Percentiles rank a stretch among this genome's conserved stretches.
These are phyloP conservation scores for Blastobotrys peoriensis DNA, from an alignment of 805 yeast genomes.

Conservation along the genomic window DNA sequence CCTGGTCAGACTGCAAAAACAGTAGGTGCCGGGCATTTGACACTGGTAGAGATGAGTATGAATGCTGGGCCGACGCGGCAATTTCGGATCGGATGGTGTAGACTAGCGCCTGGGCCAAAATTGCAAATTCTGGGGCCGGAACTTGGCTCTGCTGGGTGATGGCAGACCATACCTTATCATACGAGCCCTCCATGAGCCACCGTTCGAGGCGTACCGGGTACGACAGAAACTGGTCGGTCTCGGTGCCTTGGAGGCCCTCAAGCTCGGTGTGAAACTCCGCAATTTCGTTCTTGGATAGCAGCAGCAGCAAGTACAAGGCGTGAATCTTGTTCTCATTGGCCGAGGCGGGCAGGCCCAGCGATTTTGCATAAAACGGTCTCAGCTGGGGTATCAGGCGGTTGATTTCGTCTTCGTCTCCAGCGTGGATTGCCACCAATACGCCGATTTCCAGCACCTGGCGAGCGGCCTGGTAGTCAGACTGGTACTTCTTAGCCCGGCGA, in stretches of 20 bases:
- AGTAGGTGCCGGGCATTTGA: constrained; percentile 77
- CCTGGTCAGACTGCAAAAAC: constrained; percentile 57
- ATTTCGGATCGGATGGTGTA: constrained; percentile 81
- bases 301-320: constrained; percentile 67
- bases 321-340: constrained; percentile 65
- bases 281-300: constrained; percentile 76
- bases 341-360: constrained; percentile 38
- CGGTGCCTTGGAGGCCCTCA: constrained; percentile 61
- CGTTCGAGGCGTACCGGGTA: constrained; percentile 88
- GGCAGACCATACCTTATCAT: constrained; percentile 82
- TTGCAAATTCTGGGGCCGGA: constrained; percentile 64
- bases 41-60: constrained; percentile 70
- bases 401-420: constrained; percentile 56
- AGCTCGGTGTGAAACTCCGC: constrained; percentile 87
- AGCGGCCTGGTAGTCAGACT: constrained; percentile 63
- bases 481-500: constrained; percentile 29
- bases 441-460: constrained; percentile 85
- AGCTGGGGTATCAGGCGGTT: constrained; percentile 68
- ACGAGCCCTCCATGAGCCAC: constrained; percentile 95
- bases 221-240: constrained; percentile 62
- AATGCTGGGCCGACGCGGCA: constrained; percentile 72
- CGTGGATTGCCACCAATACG: constrained; percentile 68
- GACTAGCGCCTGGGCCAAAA: constrained; percentile 69
- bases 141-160: constrained; percentile 47
- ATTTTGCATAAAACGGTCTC: constrained; percentile 62